Evolutionary conservation across 345 rosid genomes (phyloP), one percentile per base, ranked within the genome.

Genomic region (Iberis pinnata): DNA sequence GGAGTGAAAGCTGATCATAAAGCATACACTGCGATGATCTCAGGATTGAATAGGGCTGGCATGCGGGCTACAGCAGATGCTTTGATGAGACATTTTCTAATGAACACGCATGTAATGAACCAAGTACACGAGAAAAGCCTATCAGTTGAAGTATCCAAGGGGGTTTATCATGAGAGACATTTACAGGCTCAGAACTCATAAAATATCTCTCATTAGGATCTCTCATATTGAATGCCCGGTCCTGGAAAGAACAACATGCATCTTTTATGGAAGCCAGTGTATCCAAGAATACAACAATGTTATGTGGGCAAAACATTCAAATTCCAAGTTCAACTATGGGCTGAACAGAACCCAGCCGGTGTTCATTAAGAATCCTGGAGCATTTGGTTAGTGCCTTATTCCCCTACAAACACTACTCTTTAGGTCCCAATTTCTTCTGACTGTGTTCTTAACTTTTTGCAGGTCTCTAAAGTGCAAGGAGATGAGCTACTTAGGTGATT

Each of bases 221-320:
- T 83, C 72, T 55, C 84, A 81, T 2, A 68, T 79, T 71, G 86
- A 88, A 33, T 82, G 82, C 60, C 55, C 73, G 58, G 88, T 86
- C 27, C 47, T 84, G 64, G 86, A 85, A 58, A 71, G 84, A 71
- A 45, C 83, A 12, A 67, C 70, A 37, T 65, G 64, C 25, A 41
- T 77, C 29, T 61, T 54, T 31, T 42, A 20, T 4, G 64, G 73
- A 20, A 58, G 74, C 49, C 65, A 52, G 7, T 78, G 85, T 24
- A 42, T 62, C 7, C 46, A 74, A 69, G 70, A 79, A 60, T 73
- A 73, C 48, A 74, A 80, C 36, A 49, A 43, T 42, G n/a, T n/a
- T n/a, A n/a, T n/a, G 82, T 80, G 40, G 79, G 80, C 15, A 31
- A 50, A 61, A 69, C 72, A 12, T 79, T 79, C 70, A 83, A 76